Evolutionary conservation across 1,139 yeast species (phyloP).

Genomic region (Candida sp.): DNA sequence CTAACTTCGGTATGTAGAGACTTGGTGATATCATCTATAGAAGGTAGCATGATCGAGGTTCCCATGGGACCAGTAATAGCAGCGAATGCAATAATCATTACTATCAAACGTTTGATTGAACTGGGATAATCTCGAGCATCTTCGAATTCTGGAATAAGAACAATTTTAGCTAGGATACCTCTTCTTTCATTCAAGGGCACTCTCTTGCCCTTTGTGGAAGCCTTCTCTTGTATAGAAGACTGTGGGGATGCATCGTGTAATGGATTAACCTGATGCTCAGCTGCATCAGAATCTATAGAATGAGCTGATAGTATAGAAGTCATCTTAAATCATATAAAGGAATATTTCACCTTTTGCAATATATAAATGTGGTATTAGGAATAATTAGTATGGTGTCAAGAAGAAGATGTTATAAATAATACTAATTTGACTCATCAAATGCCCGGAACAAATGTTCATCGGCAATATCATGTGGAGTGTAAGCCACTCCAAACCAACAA

Average conservation of each 20-base stretch:
- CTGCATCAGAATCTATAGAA: not conserved
- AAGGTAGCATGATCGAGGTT: slow-evolving; percentile 82
- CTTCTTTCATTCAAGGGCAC: slow-evolving; percentile 47
- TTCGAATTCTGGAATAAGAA: slow-evolving; percentile 66
- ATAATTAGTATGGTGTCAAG: no score
- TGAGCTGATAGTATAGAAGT: no score
- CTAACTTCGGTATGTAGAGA: slow-evolving; percentile 56
- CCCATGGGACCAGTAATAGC: slow-evolving; percentile 90
- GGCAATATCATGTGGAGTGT: no score
- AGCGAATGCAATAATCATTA: slow-evolving; percentile 66
- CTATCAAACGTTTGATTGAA: slow-evolving; percentile 48
- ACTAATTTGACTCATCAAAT: no score
- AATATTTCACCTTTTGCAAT: no score
- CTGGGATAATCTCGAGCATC: slow-evolving; percentile 67
- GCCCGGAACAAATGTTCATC: no score
- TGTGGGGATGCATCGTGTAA: not conserved
- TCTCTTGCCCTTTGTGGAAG: slow-evolving; percentile 13
- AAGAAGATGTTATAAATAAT: no score
- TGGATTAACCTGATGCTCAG: not conserved
- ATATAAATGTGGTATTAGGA: no score
- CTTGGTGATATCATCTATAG: slow-evolving; percentile 55
- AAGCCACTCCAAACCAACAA: no score
- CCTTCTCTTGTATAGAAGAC: not conserved
- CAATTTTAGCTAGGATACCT: slow-evolving; percentile 51
- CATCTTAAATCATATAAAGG: no score